phyloP scores from a whole-genome alignment of 202 grass and related monocot genomes.

The Digitaria exilis region DNA sequence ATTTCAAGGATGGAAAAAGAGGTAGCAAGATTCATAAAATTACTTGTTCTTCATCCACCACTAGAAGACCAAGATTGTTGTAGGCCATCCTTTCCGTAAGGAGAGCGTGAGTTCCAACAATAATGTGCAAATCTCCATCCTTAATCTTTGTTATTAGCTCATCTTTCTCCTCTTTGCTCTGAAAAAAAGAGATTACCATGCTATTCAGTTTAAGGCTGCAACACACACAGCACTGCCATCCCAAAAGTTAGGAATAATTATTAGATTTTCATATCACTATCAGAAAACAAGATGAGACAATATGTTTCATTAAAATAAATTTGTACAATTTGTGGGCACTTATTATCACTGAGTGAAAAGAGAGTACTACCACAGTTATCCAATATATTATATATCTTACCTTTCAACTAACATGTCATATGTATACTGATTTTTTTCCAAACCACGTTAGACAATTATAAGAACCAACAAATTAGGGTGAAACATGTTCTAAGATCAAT shows the following conservation, averaged over 20 bases:
- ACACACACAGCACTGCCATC: neutral
- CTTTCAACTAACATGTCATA: conserved; percentile 5
- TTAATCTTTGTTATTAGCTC: conserved; percentile 69
- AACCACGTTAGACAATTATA: neutral
- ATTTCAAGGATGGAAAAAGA: conserved; percentile 18
- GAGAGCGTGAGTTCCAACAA: conserved; percentile 94
- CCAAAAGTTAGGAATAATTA: conserved; percentile 26
- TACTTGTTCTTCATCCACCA: conserved; percentile 97
- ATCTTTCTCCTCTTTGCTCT: conserved; percentile 84
- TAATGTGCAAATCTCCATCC: conserved; percentile 71
- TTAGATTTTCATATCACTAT: neutral
- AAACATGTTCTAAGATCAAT: neutral
- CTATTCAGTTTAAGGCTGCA: conserved; percentile 4
- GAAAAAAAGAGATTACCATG: conserved; percentile 33
- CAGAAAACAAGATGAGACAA: conserved; percentile 1
- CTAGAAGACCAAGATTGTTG: conserved; percentile 88
- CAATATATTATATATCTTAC: neutral
- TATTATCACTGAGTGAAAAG: conserved; percentile 5
- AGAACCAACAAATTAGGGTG: conserved; percentile 1
- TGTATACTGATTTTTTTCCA: neutral
- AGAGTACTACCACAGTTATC: neutral
- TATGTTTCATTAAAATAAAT: neutral
- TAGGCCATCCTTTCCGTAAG: conserved; percentile 81
- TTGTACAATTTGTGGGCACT: neutral
- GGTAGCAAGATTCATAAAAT: conserved; percentile 1